Conservation (phyloP, 495 filamentous ascomycete genomes). For the Cryomyces minteri region DNA sequence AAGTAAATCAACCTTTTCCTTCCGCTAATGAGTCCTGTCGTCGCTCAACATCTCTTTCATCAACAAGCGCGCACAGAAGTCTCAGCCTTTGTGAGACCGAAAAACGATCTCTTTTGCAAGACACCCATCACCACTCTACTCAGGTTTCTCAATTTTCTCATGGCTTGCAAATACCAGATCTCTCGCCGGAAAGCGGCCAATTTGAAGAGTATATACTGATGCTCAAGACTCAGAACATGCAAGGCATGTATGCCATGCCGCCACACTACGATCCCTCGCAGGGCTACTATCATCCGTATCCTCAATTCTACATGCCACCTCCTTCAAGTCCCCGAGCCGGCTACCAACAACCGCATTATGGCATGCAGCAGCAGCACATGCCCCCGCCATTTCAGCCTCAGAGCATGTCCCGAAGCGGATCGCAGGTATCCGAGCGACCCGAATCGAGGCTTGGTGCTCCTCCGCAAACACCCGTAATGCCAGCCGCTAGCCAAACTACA, state of each 20-base stretch:
- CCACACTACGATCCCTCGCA: conserved; percentile 15
- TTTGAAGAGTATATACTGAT: conserved; percentile 62
- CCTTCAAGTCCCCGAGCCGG: conserved; percentile 16
- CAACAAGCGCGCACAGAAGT: no score
- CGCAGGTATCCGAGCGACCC: conserved; percentile 64
- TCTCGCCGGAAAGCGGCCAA: conserved; percentile 48
- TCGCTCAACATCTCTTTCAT: no score
- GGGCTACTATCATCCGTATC: conserved; percentile 10
- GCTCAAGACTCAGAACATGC: conserved; percentile 33
- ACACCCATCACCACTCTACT: neutral
- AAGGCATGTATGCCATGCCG: conserved; percentile 28
- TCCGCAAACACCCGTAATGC: conserved; percentile 35
- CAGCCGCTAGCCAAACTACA: conserved; percentile 28
- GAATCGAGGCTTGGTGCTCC: conserved; percentile 57
- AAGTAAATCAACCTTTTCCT: conserved; percentile 30
- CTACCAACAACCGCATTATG: conserved; percentile 10
- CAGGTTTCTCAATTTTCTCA: conserved; percentile 6
- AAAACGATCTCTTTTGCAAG: neutral
- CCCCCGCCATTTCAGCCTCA: conserved; percentile 34
- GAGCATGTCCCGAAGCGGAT: conserved; percentile 67
- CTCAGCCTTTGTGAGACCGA: neutral
- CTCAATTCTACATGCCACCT: conserved; percentile 12
- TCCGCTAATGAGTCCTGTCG: conserved; percentile 6
- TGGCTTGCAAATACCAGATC: conserved; percentile 25
- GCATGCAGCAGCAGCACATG: conserved; percentile 14